Evolutionary conservation across 768 basidiomycete species (phyloP).

Genomic region (Macrolepiota fuliginosa): DNA sequence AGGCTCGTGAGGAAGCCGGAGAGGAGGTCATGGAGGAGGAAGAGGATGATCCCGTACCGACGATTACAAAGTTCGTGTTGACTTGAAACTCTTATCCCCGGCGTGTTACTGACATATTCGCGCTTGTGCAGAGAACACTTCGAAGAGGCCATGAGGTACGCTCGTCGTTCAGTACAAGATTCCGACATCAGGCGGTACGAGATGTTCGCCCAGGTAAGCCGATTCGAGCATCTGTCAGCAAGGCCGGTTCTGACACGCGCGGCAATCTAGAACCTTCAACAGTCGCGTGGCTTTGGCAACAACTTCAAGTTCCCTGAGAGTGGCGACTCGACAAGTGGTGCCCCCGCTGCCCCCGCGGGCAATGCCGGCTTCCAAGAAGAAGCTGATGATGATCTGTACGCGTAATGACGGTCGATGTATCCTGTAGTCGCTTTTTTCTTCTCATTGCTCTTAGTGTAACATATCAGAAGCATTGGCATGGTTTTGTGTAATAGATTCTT

Average conservation of each 20-base stretch:
- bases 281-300: constrained; percentile 89
- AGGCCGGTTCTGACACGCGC: constrained; percentile 10
- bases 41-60: constrained; percentile 84
- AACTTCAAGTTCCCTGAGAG: constrained; percentile 98
- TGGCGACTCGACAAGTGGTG: constrained; percentile 34
- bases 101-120: constrained; percentile 11
- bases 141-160: constrained; percentile 98
- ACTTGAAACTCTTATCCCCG: neutral
- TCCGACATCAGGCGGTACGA: constrained; percentile 97
- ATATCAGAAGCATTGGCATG: constrained; percentile 9
- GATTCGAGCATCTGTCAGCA: neutral
- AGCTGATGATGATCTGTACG: constrained; percentile 90
- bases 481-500: neutral
- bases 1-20: constrained; percentile 76
- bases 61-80: constrained; percentile 66
- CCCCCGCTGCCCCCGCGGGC: constrained; percentile 42
- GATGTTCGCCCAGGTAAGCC: constrained; percentile 87
- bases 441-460: constrained; percentile 8
- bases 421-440: neutral
- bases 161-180: constrained; percentile 95
- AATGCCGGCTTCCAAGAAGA: constrained; percentile 86
- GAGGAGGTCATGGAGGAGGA: constrained; percentile 75
- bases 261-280: constrained; percentile 83
- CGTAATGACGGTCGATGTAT: constrained; percentile 35
- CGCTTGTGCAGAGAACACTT: constrained; percentile 73